Evolutionary conservation across 106 monocot species (phyloP), one percentile per base, ranked within the genome.

Genomic region (Acanthochlamys bracteata): DNA sequence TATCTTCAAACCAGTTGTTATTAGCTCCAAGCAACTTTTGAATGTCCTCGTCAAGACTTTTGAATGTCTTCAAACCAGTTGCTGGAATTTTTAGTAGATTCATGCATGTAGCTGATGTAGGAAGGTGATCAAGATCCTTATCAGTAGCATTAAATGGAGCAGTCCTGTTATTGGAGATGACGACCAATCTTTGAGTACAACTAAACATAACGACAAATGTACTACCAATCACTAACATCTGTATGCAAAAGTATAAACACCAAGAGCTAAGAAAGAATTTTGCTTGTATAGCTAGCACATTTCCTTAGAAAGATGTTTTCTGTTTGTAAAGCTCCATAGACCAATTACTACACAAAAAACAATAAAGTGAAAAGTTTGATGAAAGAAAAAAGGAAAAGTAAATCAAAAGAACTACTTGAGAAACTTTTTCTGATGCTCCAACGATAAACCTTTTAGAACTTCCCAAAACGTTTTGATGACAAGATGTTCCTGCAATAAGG

Each of bases 31-130:
- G n/a, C n/a, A n/a, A n/a, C n/a, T n/a, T n/a, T n/a, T n/a, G n/a
- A n/a, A n/a, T n/a, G n/a, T n/a, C n/a, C n/a, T n/a, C n/a, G n/a
- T n/a, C n/a, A n/a, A n/a, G n/a, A n/a, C n/a, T n/a, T n/a, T n/a
- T n/a, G n/a, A n/a, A n/a, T n/a, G n/a, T n/a, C n/a, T n/a, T n/a
- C n/a, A n/a, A n/a, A n/a, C n/a, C n/a, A n/a, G n/a, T n/a, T 51
- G 91, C 91, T 22, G 96, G 96, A 16, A 98, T 78, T 61, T 98
- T 98, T 23, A 98, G 75, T 26, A 98, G 81, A 75, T 98, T 98
- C 96, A 98, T 98, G 76, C 96, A 98, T n/a, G 96, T 98, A 22
- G 96, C 87, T 53, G 91, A 85, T 24, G 96, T 98, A 1, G 96
- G 96, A 59, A 98, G 71, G 42, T 91, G 87, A 41, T 91, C 78